phyloP scores from a whole-genome alignment of 2,329 filamentous ascomycete species.

The Penicillium sp. region DNA sequence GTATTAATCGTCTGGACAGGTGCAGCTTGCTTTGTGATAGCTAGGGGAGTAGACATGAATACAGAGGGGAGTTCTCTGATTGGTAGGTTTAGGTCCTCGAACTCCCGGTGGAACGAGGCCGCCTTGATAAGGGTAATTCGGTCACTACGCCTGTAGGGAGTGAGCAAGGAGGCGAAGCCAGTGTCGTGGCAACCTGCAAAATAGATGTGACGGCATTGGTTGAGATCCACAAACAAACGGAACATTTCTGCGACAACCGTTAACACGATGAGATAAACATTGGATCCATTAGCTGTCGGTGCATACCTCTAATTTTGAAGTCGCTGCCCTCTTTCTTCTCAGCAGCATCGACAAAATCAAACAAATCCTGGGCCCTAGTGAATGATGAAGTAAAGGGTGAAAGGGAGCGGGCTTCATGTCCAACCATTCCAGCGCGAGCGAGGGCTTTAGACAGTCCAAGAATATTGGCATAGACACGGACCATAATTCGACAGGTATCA shows the following conservation, averaged over 20 bases:
- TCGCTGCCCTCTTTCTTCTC: constrained; percentile 61
- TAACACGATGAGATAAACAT: constrained; percentile 12
- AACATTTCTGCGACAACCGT: constrained; percentile 32
- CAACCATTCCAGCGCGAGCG: constrained; percentile 50
- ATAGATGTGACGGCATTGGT: constrained; percentile 64
- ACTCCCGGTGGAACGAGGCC: constrained; percentile 55
- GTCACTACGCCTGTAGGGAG: constrained; percentile 52
- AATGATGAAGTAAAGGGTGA: constrained; percentile 58
- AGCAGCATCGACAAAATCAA: constrained; percentile 63
- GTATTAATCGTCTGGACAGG: constrained; percentile 1
- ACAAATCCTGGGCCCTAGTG: constrained; percentile 57
- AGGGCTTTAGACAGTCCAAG: constrained; percentile 53
- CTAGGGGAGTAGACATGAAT: constrained; percentile 50
- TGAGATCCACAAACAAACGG: constrained; percentile 55
- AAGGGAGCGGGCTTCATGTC: constrained; percentile 57
- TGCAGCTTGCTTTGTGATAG: constrained; percentile 9
- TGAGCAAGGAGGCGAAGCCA: constrained; percentile 58
- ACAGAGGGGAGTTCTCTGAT: constrained; percentile 54
- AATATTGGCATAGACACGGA: constrained; percentile 59
- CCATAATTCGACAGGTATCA: constrained; percentile 54
- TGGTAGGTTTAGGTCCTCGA: constrained; percentile 51
- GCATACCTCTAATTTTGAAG: constrained; percentile 58
- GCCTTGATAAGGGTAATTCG: constrained; percentile 58
- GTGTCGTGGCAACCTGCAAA: constrained; percentile 63
- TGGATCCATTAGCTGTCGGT: neutral